These are phyloP conservation scores for Kodamaea derodonti DNA, from an alignment of 1,139 yeast genomes.

Conservation along the genomic window DNA sequence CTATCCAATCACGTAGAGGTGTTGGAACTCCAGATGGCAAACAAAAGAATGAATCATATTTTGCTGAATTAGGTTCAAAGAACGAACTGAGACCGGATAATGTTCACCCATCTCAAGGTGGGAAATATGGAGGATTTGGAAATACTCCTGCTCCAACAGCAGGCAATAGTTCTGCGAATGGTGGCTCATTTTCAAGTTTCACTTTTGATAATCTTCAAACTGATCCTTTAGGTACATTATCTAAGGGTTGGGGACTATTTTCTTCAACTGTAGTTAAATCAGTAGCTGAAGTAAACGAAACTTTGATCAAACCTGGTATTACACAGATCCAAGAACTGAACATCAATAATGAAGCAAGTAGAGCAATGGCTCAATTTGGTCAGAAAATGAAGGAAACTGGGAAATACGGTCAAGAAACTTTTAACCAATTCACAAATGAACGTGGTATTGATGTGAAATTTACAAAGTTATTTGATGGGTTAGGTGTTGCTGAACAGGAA, in stretches of 20 bases:
- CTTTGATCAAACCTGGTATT: conserved; percentile 85
- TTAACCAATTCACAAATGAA: conserved; percentile 54
- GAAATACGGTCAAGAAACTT: conserved; percentile 61
- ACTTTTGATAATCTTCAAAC: conserved; percentile 72
- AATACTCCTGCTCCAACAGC: conserved; percentile 56
- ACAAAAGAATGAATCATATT: conserved; percentile 71
- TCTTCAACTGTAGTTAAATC: conserved; percentile 80
- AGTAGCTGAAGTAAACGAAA: conserved; percentile 78
- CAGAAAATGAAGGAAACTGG: conserved; percentile 91
- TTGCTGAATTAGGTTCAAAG: conserved; percentile 70
- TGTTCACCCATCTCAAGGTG: conserved; percentile 92
- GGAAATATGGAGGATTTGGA: conserved; percentile 89
- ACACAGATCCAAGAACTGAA: conserved; percentile 81
- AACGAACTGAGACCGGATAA: conserved; percentile 74
- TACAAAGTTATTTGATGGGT: conserved; percentile 51
- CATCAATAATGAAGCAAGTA: conserved; percentile 70
- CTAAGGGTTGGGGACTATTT: conserved; percentile 93
- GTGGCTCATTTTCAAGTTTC: conserved; percentile 50
- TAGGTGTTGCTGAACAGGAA: conserved; percentile 13
- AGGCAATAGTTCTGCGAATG: conserved; percentile 13
- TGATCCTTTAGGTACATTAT: conserved; percentile 85
- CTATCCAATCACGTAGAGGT: conserved; percentile 40
- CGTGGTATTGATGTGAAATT: conserved; percentile 40
- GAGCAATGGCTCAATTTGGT: conserved; percentile 95
- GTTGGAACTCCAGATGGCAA: conserved; percentile 34